phyloP scores from a whole-genome alignment of 768 basidiomycete species.

The Fibroporia radiculosa region DNA sequence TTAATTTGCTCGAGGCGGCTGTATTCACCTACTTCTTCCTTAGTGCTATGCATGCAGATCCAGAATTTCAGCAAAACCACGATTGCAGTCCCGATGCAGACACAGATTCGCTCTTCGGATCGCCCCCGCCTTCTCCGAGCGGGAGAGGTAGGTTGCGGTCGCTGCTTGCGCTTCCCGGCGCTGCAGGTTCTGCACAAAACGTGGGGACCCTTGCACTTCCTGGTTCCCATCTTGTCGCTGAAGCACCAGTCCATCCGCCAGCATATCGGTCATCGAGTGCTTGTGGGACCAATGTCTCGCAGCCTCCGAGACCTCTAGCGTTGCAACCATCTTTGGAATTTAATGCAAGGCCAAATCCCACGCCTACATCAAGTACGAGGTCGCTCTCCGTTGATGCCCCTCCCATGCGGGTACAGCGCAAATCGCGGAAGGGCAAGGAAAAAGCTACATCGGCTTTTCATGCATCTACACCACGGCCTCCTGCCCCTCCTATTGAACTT shows the following conservation, averaged over 20 bases:
- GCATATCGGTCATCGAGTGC: slow-evolving; percentile 42
- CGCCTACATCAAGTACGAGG: not conserved
- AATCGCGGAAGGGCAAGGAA: slow-evolving; percentile 26
- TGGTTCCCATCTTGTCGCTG: slow-evolving; percentile 87
- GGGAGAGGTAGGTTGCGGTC: slow-evolving; percentile 70
- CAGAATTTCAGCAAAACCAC: not conserved
- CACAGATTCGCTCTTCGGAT: slow-evolving; percentile 73
- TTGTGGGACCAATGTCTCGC: slow-evolving; percentile 3
- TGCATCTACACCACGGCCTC: slow-evolving; percentile 36
- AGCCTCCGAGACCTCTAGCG: not conserved
- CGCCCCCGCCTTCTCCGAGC: slow-evolving; percentile 61
- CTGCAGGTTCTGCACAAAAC: slow-evolving; percentile 57
- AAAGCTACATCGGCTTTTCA: slow-evolving; percentile 19
- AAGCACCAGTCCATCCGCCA: slow-evolving; percentile 77
- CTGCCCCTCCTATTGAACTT: slow-evolving; percentile 49
- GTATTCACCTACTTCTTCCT: too few relatives aligned
- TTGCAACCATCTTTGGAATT: slow-evolving; percentile 4
- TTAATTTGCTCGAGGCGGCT: too few relatives aligned
- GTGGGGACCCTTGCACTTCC: slow-evolving; percentile 98
- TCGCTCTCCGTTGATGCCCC: slow-evolving; percentile 2
- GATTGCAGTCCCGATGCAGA: slow-evolving; percentile 33
- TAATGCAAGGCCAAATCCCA: slow-evolving; percentile 22
- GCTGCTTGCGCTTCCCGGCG: slow-evolving; percentile 53
- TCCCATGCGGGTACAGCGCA: slow-evolving; percentile 19
- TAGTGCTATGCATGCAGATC: slow-evolving; percentile 2